A percentile compares a stretch with the other conserved stretches of the same genome.
Conservation (phyloP, 192 early-diverging fungal genomes). For the Jimgerdemannia lactiflua region DNA sequence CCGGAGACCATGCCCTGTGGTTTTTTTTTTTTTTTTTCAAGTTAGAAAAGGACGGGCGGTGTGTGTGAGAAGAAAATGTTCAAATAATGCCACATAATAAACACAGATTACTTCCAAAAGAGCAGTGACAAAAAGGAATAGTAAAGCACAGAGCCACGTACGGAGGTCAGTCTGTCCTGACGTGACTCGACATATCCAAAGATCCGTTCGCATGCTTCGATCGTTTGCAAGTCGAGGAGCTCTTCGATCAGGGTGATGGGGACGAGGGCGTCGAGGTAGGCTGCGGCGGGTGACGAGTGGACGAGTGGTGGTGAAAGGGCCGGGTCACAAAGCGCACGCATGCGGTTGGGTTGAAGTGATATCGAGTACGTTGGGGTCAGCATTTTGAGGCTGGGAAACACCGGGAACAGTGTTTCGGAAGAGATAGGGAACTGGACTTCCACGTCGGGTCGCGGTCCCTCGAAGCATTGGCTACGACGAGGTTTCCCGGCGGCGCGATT, state of each 20-base stretch:
- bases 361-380: too few species aligned
- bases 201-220: constrained; percentile 47
- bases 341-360: neutral
- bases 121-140: too few species aligned
- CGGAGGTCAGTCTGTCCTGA: constrained; percentile 37
- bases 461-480: too few species aligned
- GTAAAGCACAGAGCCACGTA: too few species aligned
- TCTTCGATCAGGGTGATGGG: constrained; percentile 67
- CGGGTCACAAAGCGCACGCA: neutral
- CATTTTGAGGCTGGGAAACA: too few species aligned
- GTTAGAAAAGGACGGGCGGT: too few species aligned
- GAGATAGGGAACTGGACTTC: too few species aligned
- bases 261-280: constrained; percentile 37
- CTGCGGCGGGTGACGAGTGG: constrained; percentile 7
- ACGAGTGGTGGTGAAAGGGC: neutral
- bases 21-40: neutral
- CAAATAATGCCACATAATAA: too few species aligned
- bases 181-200: constrained; percentile 69
- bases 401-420: too few species aligned
- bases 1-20: neutral
- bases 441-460: too few species aligned
- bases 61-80: neutral
- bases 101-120: constrained; percentile 4
- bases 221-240: constrained; percentile 61
- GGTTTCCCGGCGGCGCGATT: too few species aligned